Base-by-base conservation (phyloP, 2,329 filamentous ascomycete genomes). In the Xylariaceae sp. region DNA sequence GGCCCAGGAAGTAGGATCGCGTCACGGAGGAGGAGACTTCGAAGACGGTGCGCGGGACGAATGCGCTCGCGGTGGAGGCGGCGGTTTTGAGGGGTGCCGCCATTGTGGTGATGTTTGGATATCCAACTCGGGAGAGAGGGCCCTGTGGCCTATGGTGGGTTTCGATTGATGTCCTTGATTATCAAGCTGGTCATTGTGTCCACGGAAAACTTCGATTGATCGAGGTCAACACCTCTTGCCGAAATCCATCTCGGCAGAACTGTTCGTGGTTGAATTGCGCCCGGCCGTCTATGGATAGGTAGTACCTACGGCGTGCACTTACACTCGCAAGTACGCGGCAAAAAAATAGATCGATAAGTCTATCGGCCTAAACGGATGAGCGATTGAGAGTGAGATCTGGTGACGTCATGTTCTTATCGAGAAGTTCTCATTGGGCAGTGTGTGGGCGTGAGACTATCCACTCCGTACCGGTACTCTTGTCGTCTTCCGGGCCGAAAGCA, bases 1-100 rank as follows among this genome's bases (percentile, higher is more conserved):
- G 94, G 63, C 94, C 94, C 51, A 97, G 82, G 77, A 90, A 99
- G 77, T 97, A 99, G 60, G 93, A 94, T 65, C 90, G 87, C 45
- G 89, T 88, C 62, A 97, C 87, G 55, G 87, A 88, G 49, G 78
- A 70, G 57, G 93, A 88, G 49, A 86, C 78, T 45, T 88, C 85
- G 74, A 95, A 97, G 56, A 78, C 76, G 65, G 79, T 73, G 67
- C 93, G 90, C 30, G 94, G 90, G 48, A 88, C 74, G 76, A 97
- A 96, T 68, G 18, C 95, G 68, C 35, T 48, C 35, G 51, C 48
- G 11, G 66, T 53, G 30, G 61, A 34, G 57, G 50, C 37, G 17
- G 53, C 41, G 3, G 57, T 18, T 39, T 55, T 59, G 47, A 55
- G 39, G 11, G 57, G 4, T 34, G 52, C 53, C 15, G 57, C 52